These are phyloP conservation scores for Zymoseptoria ardabiliae DNA, from an alignment of 2,329 filamentous ascomycete species.

Conservation along the genomic window DNA sequence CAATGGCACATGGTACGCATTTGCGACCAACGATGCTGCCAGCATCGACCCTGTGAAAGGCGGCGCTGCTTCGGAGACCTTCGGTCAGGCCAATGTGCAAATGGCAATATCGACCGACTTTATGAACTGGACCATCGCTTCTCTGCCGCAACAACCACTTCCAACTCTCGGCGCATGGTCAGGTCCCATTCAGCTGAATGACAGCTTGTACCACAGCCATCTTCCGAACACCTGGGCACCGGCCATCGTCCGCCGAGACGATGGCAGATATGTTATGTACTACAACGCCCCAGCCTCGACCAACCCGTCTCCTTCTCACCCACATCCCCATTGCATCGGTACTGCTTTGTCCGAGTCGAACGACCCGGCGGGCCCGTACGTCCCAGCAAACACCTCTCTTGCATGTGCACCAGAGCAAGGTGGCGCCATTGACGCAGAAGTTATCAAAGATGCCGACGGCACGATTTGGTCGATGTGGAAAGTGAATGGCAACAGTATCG, in stretches of 20 bases:
- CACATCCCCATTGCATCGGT: constrained; percentile 29
- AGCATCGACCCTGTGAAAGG: constrained; percentile 19
- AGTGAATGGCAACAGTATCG: constrained; percentile 31
- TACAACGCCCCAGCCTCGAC: constrained; percentile 21
- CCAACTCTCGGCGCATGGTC: constrained; percentile 13
- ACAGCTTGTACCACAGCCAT: not conserved
- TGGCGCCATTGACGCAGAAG: constrained; percentile 30
- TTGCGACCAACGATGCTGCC: constrained; percentile 32
- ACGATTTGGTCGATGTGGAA: constrained; percentile 29
- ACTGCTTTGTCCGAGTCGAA: constrained; percentile 23
- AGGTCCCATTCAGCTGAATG: not conserved
- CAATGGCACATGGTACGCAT: constrained; percentile 33
- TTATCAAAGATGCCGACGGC: constrained; percentile 23
- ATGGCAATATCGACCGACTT: constrained; percentile 34
- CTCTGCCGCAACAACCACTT: constrained; percentile 12
- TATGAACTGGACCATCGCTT: constrained; percentile 25
- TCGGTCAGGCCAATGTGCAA: constrained; percentile 29
- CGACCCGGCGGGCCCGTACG: constrained; percentile 25
- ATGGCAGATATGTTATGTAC: constrained; percentile 29
- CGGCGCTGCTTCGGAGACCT: constrained; percentile 8
- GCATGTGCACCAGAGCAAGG: constrained; percentile 25
- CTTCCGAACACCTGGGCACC: constrained; percentile 25
- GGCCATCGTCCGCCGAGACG: constrained; percentile 22
- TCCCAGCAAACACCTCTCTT: constrained; percentile 17
- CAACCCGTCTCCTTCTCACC: constrained; percentile 11